Conservation (phyloP, 1,139 yeast genomes). For the Candida neerlandica region DNA sequence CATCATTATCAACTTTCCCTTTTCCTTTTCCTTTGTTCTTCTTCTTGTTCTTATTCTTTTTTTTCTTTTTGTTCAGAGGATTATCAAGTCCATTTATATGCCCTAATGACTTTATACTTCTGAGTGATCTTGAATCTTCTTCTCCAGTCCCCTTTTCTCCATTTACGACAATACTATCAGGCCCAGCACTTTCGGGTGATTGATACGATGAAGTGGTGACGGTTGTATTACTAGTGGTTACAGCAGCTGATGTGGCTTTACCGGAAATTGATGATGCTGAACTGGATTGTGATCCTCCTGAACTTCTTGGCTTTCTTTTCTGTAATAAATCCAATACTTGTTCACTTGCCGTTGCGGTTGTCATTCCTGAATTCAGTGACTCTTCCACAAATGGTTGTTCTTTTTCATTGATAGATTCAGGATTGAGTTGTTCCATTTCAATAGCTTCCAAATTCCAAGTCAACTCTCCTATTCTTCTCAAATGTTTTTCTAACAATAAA, state of each 20-base stretch:
- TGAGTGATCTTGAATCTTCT: slow-evolving; percentile 9
- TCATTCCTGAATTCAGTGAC: slow-evolving; percentile 25
- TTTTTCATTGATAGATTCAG: slow-evolving; percentile 43
- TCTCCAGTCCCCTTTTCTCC: neutral
- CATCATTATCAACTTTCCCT: neutral
- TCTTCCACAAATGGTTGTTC: slow-evolving; percentile 39
- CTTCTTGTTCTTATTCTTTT: slow-evolving; percentile 6
- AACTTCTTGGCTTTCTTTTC: slow-evolving; percentile 6
- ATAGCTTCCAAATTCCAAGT: slow-evolving; percentile 39
- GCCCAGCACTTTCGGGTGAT: neutral
- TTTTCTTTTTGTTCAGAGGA: neutral
- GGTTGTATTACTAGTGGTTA: slow-evolving; percentile 12
- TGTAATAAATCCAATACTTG: slow-evolving; percentile 15
- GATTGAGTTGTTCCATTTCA: slow-evolving; percentile 35
- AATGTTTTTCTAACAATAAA: slow-evolving; percentile 41
- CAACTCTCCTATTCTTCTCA: slow-evolving; percentile 40
- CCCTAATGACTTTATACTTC: slow-evolving; percentile 6
- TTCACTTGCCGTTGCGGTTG: slow-evolving; percentile 36
- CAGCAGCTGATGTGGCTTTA: slow-evolving; percentile 6
- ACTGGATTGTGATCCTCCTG: too few species aligned
- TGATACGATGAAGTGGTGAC: slow-evolving; percentile 8
- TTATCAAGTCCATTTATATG: neutral
- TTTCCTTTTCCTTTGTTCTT: neutral
- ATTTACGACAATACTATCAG: neutral
- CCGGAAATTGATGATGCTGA: slow-evolving; percentile 2